Evolutionary conservation across 2,329 filamentous ascomycete genomes (phyloP), one percentile per base, ranked within the genome.

Genomic region (Sarocladium strictum): DNA sequence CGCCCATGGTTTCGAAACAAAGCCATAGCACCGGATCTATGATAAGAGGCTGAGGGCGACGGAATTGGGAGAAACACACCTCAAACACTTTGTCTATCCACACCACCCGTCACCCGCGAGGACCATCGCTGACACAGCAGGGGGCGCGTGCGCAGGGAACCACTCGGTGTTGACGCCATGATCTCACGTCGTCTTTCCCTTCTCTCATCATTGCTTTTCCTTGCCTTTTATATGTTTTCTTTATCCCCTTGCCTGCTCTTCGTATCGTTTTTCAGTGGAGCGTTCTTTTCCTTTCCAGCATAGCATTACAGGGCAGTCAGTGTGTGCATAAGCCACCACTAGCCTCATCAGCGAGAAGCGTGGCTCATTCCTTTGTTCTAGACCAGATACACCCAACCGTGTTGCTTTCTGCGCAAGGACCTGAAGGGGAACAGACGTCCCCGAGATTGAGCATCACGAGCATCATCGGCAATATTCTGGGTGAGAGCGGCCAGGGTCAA

Each of bases 41-140:
- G n/a, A n/a, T n/a, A n/a, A 32, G 29, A 7, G 29, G 12, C 29
- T 32, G 6, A 12, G 6, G 12, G 29, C 7, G 29, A 32, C 29
- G 6, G 7, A 12, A 32, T 12, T 6, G 29, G 29, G 12, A 32
- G 43, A 47, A 29, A 47, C 43, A 47, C 43, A 47, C 24, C 43
- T 47, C 43, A 47, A 47, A 47, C 43, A 47, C 43, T 47, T 23
- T 43, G 9, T 23, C n/a, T 43, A 27, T 24, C 43, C 40, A 43
- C 24, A n/a, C 15, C 35, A 38, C 35, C 35, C 6, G 32, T 33
- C 15, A 38, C 15, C 12, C 14, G 38, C 12, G 38, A 21, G 9
- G 9, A 21, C 7, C 17, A 21, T 23, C 38, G 17, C 19, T 43
- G 38, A 21, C 17, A 14, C 38, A 21, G 23, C 12, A 15, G 32